phyloP scores from a whole-genome alignment of 352 stramenopile species.

The Pythium angustatum region DNA sequence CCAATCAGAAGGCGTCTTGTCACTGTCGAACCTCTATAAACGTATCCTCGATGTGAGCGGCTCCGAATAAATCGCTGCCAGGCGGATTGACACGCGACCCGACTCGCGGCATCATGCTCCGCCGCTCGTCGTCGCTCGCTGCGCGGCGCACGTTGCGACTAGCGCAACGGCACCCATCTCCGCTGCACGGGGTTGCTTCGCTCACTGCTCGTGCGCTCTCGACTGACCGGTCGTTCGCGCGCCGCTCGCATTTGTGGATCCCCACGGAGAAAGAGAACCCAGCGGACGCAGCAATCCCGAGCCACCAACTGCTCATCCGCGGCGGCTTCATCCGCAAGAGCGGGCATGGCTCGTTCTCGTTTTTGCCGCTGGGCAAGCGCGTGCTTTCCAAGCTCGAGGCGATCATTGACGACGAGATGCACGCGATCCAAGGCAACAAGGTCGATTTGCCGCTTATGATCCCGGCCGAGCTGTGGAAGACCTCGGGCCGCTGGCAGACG shows the following conservation, averaged over 20 bases:
- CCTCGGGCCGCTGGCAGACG: conserved; percentile 80
- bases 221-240: conserved; percentile 6
- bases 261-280: conserved; percentile 79
- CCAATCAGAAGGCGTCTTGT: background rate
- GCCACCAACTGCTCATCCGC: conserved; percentile 83
- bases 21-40: background rate
- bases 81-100: background rate
- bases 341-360: conserved; percentile 74
- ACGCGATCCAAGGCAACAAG: conserved; percentile 78
- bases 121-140: background rate
- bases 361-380: conserved; percentile 77
- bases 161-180: conserved; percentile 2
- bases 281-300: conserved; percentile 76
- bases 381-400: conserved; percentile 78
- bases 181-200: no score
- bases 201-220: no score
- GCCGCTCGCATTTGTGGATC: conserved; percentile 58
- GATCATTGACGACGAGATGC: conserved; percentile 84
- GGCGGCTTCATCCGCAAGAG: conserved; percentile 87
- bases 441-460: conserved; percentile 80
- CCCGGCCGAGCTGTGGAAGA: conserved; percentile 76
- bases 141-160: conserved; percentile 7
- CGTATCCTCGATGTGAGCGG: conserved; percentile 8
- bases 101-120: conserved; percentile 3
- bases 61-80: no score